A percentile compares a stretch with the other conserved stretches of the same genome.
phyloP scores from a whole-genome alignment of 257 asterid genomes.

The Verbena officinalis region DNA sequence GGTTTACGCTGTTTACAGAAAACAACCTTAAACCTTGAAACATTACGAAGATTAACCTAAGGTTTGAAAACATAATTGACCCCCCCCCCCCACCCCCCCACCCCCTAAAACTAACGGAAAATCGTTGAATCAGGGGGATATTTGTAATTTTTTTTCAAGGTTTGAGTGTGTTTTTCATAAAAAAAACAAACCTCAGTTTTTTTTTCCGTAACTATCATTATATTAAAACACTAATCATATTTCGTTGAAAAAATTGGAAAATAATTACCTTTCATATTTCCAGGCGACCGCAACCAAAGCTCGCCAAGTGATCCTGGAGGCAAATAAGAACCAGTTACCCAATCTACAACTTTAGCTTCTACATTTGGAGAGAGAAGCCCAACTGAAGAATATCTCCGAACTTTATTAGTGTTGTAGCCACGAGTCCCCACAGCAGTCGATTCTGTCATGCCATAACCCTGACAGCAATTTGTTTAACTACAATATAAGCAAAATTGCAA shows the following conservation, averaged over 20 bases:
- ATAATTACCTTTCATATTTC: slow-evolving; percentile 74
- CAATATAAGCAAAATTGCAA: not conserved
- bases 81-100: no score
- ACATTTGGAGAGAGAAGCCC: slow-evolving; percentile 76
- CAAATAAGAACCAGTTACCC: slow-evolving; percentile 53
- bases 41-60: no score
- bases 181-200: no score
- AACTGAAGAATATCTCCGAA: slow-evolving; percentile 54
- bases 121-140: no score
- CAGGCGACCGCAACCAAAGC: slow-evolving; percentile 81
- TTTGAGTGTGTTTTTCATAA: no score
- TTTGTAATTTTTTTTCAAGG: no score
- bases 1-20: no score
- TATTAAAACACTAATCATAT: not conserved
- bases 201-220: no score
- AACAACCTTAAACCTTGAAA: no score
- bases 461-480: slow-evolving; percentile 19
- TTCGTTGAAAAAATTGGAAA: not conserved
- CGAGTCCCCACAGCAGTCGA: slow-evolving; percentile 73
- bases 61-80: no score
- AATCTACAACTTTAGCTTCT: slow-evolving; percentile 77
- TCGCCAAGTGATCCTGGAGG: slow-evolving; percentile 80
- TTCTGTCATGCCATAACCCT: slow-evolving; percentile 97
- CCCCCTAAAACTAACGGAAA: no score
- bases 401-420: slow-evolving; percentile 52